Percentiles rank a stretch among this genome's conserved stretches.
Evolutionary conservation across 2,329 filamentous ascomycete species (phyloP).

Genomic region (Neonectria ditissima): DNA sequence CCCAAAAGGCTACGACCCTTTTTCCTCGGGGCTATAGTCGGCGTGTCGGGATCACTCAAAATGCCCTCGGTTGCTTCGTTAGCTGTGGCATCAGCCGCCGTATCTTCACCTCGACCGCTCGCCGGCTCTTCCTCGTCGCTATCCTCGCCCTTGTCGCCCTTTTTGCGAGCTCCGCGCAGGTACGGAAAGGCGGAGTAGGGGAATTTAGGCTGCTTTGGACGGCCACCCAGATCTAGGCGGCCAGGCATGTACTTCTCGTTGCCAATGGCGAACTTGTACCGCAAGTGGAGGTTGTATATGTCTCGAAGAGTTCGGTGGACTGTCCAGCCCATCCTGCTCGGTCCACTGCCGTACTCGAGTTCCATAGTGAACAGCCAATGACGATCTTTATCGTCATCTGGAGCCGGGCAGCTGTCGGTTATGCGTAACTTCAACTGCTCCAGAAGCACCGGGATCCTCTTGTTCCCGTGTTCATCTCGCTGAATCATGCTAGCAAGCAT

Average conservation of each 20-base stretch:
- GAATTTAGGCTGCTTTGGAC: conserved; percentile 88
- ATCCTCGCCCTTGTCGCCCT: conserved; percentile 84
- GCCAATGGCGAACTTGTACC: conserved; percentile 88
- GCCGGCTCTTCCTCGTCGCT: conserved; percentile 78
- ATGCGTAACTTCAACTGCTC: conserved; percentile 94
- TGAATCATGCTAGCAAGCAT: conserved; percentile 99
- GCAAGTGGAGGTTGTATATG: conserved; percentile 91
- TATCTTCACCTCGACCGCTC: conserved; percentile 56
- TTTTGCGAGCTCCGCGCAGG: conserved; percentile 80
- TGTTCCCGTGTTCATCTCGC: conserved; percentile 94
- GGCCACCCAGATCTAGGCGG: conserved; percentile 71
- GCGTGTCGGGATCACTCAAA: conserved; percentile 51
- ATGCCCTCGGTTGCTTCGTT: conserved; percentile 71
- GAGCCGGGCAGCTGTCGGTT: conserved; percentile 79
- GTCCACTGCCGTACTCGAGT: conserved; percentile 93
- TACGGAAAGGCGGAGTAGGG: conserved; percentile 92
- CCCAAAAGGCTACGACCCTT: conserved; percentile 67
- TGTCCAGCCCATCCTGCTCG: conserved; percentile 96
- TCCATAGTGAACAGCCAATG: conserved; percentile 93
- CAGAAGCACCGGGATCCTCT: conserved; percentile 91
- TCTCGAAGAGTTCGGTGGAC: conserved; percentile 89
- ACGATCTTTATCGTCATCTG: conserved; percentile 71
- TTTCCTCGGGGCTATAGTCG: conserved; percentile 53
- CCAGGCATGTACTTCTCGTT: conserved; percentile 85
- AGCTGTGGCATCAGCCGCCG: conserved; percentile 64